Conservation (phyloP, 1,284 basidiomycete species). For the Microstroma glucosiphilum region DNA sequence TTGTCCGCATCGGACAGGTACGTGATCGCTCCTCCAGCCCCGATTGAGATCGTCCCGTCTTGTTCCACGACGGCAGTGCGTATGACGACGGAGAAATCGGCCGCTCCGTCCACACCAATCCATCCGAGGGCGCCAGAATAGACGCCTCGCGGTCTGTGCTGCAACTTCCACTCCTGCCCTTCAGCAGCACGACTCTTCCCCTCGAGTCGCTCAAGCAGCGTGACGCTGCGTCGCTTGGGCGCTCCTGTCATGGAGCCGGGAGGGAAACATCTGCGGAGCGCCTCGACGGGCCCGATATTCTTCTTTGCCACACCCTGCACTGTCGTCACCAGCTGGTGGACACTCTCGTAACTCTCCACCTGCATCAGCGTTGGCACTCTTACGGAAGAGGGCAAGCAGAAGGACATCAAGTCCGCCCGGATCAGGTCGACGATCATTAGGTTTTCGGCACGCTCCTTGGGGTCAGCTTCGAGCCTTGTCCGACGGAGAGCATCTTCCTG, state of each 20-base stretch:
- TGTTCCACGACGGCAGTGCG: conserved; percentile 80
- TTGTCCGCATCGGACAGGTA: conserved; percentile 76
- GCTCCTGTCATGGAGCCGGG: conserved; percentile 95
- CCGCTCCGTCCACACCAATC: conserved; percentile 77
- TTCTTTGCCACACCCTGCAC: conserved; percentile 58
- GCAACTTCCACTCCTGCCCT: not conserved
- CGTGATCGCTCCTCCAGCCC: conserved; percentile 92
- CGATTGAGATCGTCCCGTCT: conserved; percentile 56
- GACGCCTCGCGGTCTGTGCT: conserved; percentile 56
- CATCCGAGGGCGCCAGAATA: conserved; percentile 86
- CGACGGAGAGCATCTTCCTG: conserved; percentile 29
- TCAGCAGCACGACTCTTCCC: conserved; percentile 14
- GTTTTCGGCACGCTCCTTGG: conserved; percentile 93
- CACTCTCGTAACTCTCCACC: conserved; percentile 86
- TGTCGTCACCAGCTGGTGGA: conserved; percentile 93
- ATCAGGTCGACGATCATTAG: conserved; percentile 98
- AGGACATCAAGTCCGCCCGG: conserved; percentile 77
- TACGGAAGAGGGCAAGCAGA: conserved; percentile 66
- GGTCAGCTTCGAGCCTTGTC: conserved; percentile 62
- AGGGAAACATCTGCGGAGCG: conserved; percentile 61
- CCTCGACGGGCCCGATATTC: conserved; percentile 61
- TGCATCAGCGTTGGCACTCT: conserved; percentile 76
- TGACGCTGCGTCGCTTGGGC: conserved; percentile 86
- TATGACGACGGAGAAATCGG: conserved; percentile 93
- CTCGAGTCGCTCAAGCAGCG: conserved; percentile 79